These are phyloP conservation scores for Trichomonascaceae sp. DNA, from an alignment of 1,139 yeast species.

Conservation along the genomic window DNA sequence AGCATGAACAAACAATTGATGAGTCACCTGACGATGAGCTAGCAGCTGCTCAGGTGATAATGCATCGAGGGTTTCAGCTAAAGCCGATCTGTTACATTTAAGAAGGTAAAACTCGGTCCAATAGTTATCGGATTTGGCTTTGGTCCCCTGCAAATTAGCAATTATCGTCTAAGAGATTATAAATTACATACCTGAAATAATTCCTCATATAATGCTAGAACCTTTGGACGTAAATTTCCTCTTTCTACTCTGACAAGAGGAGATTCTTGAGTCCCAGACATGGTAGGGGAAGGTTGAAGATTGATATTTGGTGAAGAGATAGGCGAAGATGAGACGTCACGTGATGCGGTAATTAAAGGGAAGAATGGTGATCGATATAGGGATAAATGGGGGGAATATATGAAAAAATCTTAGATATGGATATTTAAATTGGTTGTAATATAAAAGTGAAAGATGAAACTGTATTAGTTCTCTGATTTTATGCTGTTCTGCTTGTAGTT, in stretches of 20 bases:
- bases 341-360: not conserved
- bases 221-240: conserved; percentile 33
- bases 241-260: conserved; percentile 35
- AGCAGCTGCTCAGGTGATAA: conserved; percentile 26
- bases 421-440: not conserved
- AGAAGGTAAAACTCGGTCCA: conserved; percentile 38
- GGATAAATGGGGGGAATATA: not conserved
- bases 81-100: conserved; percentile 27
- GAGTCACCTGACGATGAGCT: conserved; percentile 19
- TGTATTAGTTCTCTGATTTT: not conserved
- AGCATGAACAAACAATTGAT: conserved; percentile 26
- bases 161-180: not conserved
- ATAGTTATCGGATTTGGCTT: conserved; percentile 26
- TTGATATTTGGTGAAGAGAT: not conserved
- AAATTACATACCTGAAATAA: conserved; percentile 26
- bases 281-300: not conserved
- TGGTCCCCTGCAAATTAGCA: conserved; percentile 11
- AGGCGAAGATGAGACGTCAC: not conserved
- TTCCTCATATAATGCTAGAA: conserved; percentile 30
- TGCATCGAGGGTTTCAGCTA: conserved; percentile 21
- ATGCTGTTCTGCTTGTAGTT: not conserved
- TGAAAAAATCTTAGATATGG: not conserved
- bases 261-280: conserved; percentile 17
- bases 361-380: not conserved
- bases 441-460: too few species aligned